phyloP scores from a whole-genome alignment of 352 stramenopile species.

The Phytophthora rubi region DNA sequence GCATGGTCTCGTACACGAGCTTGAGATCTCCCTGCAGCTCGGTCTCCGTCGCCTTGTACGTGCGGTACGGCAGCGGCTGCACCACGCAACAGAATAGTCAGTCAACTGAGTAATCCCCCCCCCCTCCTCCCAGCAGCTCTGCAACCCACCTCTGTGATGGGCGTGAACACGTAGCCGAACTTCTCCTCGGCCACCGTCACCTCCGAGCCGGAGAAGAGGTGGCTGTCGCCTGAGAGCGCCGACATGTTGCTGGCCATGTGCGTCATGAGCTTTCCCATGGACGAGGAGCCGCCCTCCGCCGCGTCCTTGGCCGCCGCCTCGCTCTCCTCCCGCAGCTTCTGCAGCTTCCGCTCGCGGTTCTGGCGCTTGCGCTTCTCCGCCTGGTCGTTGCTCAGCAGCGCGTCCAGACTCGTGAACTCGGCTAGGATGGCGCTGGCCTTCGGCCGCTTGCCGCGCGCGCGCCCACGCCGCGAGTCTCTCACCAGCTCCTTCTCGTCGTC shows the following conservation, averaged over 20 bases:
- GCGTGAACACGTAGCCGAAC: slow-evolving; percentile 85
- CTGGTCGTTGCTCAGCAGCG: slow-evolving; percentile 67
- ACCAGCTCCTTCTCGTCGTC: slow-evolving; percentile 52
- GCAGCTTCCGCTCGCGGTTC: slow-evolving; percentile 57
- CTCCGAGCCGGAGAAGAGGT: slow-evolving; percentile 59
- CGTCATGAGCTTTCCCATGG: slow-evolving; percentile 66
- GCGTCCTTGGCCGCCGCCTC: slow-evolving; percentile 34
- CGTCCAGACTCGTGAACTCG: slow-evolving; percentile 81
- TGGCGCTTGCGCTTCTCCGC: slow-evolving; percentile 68
- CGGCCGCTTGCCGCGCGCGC: slow-evolving; percentile 35
- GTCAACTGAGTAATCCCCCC: background rate
- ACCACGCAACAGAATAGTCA: slow-evolving; percentile 23
- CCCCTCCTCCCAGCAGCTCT: background rate
- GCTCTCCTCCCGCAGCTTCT: slow-evolving; percentile 62
- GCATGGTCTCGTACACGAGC: slow-evolving; percentile 71
- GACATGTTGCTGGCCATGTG: slow-evolving; percentile 78
- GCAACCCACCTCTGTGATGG: slow-evolving; percentile 60
- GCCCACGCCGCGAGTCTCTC: slow-evolving; percentile 48
- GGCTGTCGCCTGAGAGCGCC: slow-evolving; percentile 65
- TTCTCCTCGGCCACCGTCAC: slow-evolving; percentile 59
- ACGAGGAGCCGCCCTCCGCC: slow-evolving; percentile 29
- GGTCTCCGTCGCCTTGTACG: slow-evolving; percentile 60
- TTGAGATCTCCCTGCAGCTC: slow-evolving; percentile 63
- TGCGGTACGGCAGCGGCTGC: slow-evolving; percentile 57
- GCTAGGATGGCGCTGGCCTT: slow-evolving; percentile 48